Base-by-base conservation (phyloP, 1,284 basidiomycete genomes). In the Ustilago tritici region DNA sequence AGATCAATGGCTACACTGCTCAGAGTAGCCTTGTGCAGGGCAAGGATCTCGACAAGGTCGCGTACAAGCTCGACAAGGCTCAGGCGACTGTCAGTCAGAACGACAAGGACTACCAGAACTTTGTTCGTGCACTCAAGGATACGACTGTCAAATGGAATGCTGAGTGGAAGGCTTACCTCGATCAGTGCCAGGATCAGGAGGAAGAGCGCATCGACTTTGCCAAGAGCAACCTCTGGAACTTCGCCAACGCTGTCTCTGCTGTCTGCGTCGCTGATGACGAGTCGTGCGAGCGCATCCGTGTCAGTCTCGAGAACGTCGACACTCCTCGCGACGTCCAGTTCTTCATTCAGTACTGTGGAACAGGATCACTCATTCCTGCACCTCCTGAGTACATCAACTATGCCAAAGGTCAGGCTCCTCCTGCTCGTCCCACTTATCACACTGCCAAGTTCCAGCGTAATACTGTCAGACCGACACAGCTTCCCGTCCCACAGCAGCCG, bases 251-350 rank as follows among this genome's bases (percentile, higher is more conserved):
- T 1, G 92, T 98, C 23, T 97, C 95, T 5, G 94, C 93, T 8
- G 93, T 98, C 32, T 99, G 97, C 83, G 95, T 99, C 14, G 89
- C 92, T 23, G 96, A 99, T 84, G 97, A 99, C 85, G 94, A 97
- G 60, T 79, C 78, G 1, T 86, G 84, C 72, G 84, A 86, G 61
- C 74, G 82, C 11, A 78, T 85, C 31, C 75, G 84, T 19, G 84
- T 85, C 55, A 74, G 83, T 36, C 74, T 86, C 19, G 84, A 86
- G 64, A 79, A 74, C 43, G 82, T 83, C 61, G 84, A 86, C 28
- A 76, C 84, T 15, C 66, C 68, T 3, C 65, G 79, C 32, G 84
- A 86, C 52, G 79, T 85, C 23, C 67, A 75, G 17, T 62, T 61
- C 60, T 86, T 85, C 69, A 83, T 86, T 43, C 80, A 83, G 40